Base-by-base conservation (phyloP, 2,329 filamentous ascomycete species). In the Alternaria triticimaculans region DNA sequence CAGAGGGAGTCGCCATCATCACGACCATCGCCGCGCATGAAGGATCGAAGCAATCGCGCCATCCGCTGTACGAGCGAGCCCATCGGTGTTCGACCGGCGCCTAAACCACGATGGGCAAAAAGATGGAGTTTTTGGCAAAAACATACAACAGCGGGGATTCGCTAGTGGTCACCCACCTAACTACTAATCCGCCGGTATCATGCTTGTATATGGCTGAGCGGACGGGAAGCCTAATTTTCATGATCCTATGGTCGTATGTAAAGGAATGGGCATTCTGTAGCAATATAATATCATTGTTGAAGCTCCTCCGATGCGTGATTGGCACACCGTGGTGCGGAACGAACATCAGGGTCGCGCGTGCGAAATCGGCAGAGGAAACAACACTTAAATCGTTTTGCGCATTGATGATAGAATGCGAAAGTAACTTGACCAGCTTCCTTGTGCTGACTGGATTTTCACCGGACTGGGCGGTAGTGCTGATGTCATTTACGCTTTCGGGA, bases 261-360 rank as follows among this genome's bases (percentile, higher is more conserved):
- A 2, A 37, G 5, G 30, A 15, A 15, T 7, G 25, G 3, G 25
- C 25, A 3, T 6, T 30, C 11, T 12, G 5, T 6, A 8, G 1
- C 28, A 30, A 12, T 30, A 30, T 30, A 30, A 6, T 1, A 12
- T 30, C 26, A 28, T 11, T 30, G 2, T 1, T 30, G 28, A 1
- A 2, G 28, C 2, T 1, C 2, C 14, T 2, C 0, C 0, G 14
- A n/a, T 1, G 0, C 30, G 30, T 8, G 30, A 7, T 37, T 2
- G 14, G 30, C 14, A 37, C 3, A 37, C 30, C 6, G 30, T 37
- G 30, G 14, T 37, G 14, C 14, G 30, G 30, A 15, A 30, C 30
- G 30, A 37, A 37, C 7, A 37, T 5, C 14, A 0, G 14, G 14
- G 30, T 37, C 30, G 14, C 30, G 30, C 1, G 30, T 1, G 30